Base-by-base conservation (phyloP, 176 grass and related monocot genomes). In the Alloteropsis semialata region DNA sequence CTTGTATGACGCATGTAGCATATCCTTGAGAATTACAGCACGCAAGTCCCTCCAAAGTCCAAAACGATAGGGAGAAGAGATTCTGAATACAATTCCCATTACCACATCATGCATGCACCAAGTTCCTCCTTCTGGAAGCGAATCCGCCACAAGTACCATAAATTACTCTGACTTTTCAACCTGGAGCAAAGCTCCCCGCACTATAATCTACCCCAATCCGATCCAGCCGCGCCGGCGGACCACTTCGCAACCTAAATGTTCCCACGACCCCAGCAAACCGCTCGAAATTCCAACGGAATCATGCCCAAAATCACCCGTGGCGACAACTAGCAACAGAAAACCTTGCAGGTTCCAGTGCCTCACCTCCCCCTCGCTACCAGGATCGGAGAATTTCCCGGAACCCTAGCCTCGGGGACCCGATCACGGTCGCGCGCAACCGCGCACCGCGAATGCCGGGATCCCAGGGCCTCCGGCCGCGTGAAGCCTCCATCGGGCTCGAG, bases 321-420 rank as follows among this genome's bases (percentile, higher is more conserved):
- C 38, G 12, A 51, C 38, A 50, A 10, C n/a, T 51, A 62, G 79
- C 29, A 30, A 46, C 28, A 53, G 49, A 61, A 29, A 34, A 38
- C 25, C 46, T 14, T 5, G 2, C 38, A 36, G n/a, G 78, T 21
- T 29, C 21, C 22, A 32, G 72, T 5, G 54, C 55, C 87, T 84
- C 75, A 80, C 81, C 87, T 80, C 75, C 79, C 29, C 75, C 79
- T n/a, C 45, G 32, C 24, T n/a, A 49, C 32, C 43, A 80, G 49
- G 61, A 75, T 30, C 39, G 27, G 65, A 10, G 64, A 48, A 79
- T 19, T 51, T 11, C 49, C 32, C 17, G 42, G 70, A 84, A 80
- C 75, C 87, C 87, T 79, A 80, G 57, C 38, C 59, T 14, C 16
- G 24, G 13, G 81, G 49, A 19, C 13, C 69, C 41, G 46, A 65